These are phyloP conservation scores for Parafenestella ontariensis DNA, from an alignment of 2,329 filamentous ascomycete species.

Conservation along the genomic window DNA sequence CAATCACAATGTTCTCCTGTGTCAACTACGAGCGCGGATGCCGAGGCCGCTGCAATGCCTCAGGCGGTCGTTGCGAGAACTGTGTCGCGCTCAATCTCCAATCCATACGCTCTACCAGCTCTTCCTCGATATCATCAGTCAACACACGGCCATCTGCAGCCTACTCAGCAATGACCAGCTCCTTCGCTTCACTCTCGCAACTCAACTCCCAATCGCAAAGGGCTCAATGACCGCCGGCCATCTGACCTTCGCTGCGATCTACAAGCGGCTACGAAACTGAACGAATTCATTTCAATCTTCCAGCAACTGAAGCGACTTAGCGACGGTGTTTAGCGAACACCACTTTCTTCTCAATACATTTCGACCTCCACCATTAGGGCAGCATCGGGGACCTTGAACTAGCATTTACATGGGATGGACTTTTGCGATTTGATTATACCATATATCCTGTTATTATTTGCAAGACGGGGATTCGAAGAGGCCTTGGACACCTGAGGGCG, in stretches of 20 bases:
- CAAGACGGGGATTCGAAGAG: neutral
- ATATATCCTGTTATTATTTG: slow-evolving; percentile 7
- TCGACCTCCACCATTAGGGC: slow-evolving; percentile 3
- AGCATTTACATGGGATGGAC: slow-evolving; percentile 15
- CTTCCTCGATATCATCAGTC: slow-evolving; percentile 42
- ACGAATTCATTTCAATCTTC: slow-evolving; percentile 26
- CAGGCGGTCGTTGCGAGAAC: slow-evolving; percentile 46
- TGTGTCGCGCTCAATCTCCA: slow-evolving; percentile 52
- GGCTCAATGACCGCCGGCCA: slow-evolving; percentile 23
- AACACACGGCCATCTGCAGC: slow-evolving; percentile 30
- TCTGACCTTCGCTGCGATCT: slow-evolving; percentile 3
- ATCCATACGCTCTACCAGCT: slow-evolving; percentile 37
- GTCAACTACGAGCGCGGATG: slow-evolving; percentile 55
- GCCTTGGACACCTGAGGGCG: neutral
- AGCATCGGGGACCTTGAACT: neutral
- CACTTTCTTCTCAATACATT: slow-evolving; percentile 4
- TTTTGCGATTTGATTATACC: slow-evolving; percentile 6
- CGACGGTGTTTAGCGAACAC: slow-evolving; percentile 25
- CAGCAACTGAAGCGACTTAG: slow-evolving; percentile 25
- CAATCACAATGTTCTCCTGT: slow-evolving; percentile 51
- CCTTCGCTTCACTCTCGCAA: slow-evolving; percentile 50
- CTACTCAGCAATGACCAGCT: slow-evolving; percentile 51
- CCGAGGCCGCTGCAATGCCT: slow-evolving; percentile 50
- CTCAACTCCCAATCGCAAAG: slow-evolving; percentile 27
- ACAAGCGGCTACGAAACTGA: slow-evolving; percentile 18